These are phyloP conservation scores for Ophiorrhiza pumila DNA, from an alignment of 257 asterid genomes.

Conservation along the genomic window DNA sequence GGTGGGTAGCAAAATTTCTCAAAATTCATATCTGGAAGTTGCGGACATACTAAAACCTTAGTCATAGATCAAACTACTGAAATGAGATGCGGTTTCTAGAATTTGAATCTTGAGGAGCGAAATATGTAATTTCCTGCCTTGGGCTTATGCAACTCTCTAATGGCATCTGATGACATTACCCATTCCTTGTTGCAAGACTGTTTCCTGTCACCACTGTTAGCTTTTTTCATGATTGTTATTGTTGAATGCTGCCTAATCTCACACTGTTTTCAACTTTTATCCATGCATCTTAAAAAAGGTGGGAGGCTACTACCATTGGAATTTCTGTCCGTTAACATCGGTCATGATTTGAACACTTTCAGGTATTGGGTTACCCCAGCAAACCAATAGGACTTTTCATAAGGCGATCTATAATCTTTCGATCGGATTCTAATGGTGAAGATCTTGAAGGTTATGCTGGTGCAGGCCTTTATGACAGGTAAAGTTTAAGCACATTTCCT, in stretches of 20 bases:
- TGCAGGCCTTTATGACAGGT: slow-evolving; percentile 99
- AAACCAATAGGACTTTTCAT: slow-evolving; percentile 94
- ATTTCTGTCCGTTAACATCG: neutral
- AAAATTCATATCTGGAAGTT: neutral
- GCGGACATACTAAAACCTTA: neutral
- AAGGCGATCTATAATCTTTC: slow-evolving; percentile 73
- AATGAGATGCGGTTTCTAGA: neutral
- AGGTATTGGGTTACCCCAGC: slow-evolving; percentile 98
- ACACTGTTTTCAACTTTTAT: neutral
- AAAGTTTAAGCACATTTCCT: slow-evolving; percentile 19
- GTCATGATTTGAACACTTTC: slow-evolving; percentile 19
- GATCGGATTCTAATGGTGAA: slow-evolving; percentile 99
- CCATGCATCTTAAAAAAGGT: neutral
- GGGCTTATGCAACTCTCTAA: neutral
- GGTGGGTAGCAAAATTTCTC: slow-evolving; percentile 33
- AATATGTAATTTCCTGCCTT: neutral
- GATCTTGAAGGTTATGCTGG: slow-evolving; percentile 99
- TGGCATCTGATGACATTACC: no score
- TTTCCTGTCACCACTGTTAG: neutral
- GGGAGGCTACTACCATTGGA: neutral
- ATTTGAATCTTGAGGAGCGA: neutral
- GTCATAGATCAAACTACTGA: neutral
- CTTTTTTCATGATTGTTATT: neutral
- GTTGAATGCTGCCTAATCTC: neutral
- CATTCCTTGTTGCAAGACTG: neutral